These are phyloP conservation scores for Trichothecium sympodiale DNA, from an alignment of 2,329 filamentous ascomycete genomes.

Conservation along the genomic window DNA sequence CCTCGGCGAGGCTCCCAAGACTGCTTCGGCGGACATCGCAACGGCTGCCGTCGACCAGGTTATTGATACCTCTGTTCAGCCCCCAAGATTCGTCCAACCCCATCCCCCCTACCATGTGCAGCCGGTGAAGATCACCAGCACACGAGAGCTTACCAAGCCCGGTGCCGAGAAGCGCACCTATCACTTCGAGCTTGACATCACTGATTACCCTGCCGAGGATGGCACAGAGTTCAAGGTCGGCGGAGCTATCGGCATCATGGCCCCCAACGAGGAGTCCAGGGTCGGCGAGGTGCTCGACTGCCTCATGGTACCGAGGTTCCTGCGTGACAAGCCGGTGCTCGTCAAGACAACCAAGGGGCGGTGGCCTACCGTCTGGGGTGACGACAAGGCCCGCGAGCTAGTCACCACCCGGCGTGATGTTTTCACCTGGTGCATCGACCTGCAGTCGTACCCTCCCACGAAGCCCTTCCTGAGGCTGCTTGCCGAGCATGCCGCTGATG, in stretches of 20 bases:
- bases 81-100: slow-evolving; percentile 83
- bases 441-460: slow-evolving; percentile 84
- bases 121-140: slow-evolving; percentile 74
- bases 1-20: slow-evolving; percentile 15
- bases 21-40: slow-evolving; percentile 15
- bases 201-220: slow-evolving; percentile 80
- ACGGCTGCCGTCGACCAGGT: slow-evolving; percentile 21
- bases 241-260: slow-evolving; percentile 86
- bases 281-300: slow-evolving; percentile 80
- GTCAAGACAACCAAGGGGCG: slow-evolving; percentile 71
- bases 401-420: slow-evolving; percentile 82
- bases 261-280: slow-evolving; percentile 65
- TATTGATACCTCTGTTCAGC: slow-evolving; percentile 53
- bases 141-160: slow-evolving; percentile 74
- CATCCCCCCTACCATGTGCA: slow-evolving; percentile 90
- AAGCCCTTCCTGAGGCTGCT: slow-evolving; percentile 78
- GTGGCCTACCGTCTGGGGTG: slow-evolving; percentile 98
- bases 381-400: slow-evolving; percentile 75
- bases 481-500: slow-evolving; percentile 70
- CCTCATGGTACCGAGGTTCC: slow-evolving; percentile 67
- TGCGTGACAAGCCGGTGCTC: slow-evolving; percentile 73
- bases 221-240: slow-evolving; percentile 90
- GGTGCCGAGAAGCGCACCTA: slow-evolving; percentile 95
- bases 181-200: slow-evolving; percentile 95
- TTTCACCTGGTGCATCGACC: slow-evolving; percentile 90